phyloP scores from a whole-genome alignment of 306 rosid genomes.

The Mimosa pudica region DNA sequence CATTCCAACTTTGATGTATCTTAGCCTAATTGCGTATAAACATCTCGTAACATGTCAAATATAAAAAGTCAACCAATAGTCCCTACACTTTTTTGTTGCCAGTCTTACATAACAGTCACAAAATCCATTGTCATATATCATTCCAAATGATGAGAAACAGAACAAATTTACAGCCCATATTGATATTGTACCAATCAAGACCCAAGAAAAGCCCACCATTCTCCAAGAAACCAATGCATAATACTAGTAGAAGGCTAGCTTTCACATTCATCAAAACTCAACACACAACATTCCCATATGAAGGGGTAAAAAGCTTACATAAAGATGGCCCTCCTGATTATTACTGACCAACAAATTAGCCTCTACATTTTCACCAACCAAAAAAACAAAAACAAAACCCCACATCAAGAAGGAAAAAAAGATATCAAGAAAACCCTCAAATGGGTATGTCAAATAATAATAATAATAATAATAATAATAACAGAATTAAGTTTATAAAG shows the following conservation, averaged over 20 bases:
- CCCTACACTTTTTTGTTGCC: not conserved
- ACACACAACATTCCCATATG: not conserved
- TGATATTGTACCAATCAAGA: slow-evolving; percentile 24
- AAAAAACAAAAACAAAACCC: slow-evolving; percentile 43
- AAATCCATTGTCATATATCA: slow-evolving; percentile 20
- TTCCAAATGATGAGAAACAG: slow-evolving; percentile 3
- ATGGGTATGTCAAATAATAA: not conserved
- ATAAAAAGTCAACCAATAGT: slow-evolving; percentile 13
- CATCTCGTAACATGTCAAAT: not conserved
- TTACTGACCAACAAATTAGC: slow-evolving; percentile 29
- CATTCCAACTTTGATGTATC: slow-evolving; percentile 17
- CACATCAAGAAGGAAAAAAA: slow-evolving; percentile 28
- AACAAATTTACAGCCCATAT: slow-evolving; percentile 15
- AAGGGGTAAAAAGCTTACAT: slow-evolving; percentile 8
- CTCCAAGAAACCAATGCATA: slow-evolving; percentile 26
- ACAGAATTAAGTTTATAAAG: slow-evolving; percentile 29
- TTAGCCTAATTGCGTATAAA: slow-evolving; percentile 6
- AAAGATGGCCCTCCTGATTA: not conserved
- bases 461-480: too few relatives aligned
- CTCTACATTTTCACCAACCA: slow-evolving; percentile 24
- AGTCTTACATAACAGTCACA: not conserved
- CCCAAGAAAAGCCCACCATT: slow-evolving; percentile 11
- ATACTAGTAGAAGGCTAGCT: slow-evolving; percentile 16
- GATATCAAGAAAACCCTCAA: slow-evolving; percentile 51
- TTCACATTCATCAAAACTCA: slow-evolving; percentile 15